phyloP scores from a whole-genome alignment of 1,284 basidiomycete species.

The Malassezia restricta region DNA sequence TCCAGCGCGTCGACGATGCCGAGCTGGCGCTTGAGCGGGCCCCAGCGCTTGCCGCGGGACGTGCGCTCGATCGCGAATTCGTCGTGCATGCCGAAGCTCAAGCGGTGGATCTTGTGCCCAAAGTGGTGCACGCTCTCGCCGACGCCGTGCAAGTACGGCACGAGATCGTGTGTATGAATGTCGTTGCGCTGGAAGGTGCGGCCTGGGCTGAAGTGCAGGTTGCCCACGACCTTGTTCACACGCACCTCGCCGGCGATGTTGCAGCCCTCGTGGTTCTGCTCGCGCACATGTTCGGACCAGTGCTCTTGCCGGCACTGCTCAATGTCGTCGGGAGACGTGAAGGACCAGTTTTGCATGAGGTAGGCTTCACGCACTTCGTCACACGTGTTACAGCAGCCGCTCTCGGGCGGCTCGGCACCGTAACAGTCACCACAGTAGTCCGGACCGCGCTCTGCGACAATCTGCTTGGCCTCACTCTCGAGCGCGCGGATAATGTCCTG shows the following conservation, averaged over 20 bases:
- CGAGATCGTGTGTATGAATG: slow-evolving; percentile 77
- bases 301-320: slow-evolving; percentile 83
- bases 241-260: slow-evolving; percentile 78
- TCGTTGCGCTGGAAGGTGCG: slow-evolving; percentile 79
- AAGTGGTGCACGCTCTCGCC: slow-evolving; percentile 56
- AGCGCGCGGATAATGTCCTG: slow-evolving; percentile 21
- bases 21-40: slow-evolving; percentile 55
- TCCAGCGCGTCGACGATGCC: slow-evolving; percentile 74
- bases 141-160: slow-evolving; percentile 63
- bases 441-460: slow-evolving; percentile 16
- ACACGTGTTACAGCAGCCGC: slow-evolving; percentile 81
- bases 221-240: slow-evolving; percentile 75
- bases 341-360: slow-evolving; percentile 85
- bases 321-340: slow-evolving; percentile 74
- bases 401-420: slow-evolving; percentile 66
- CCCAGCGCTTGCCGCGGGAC: slow-evolving; percentile 8
- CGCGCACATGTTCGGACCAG: slow-evolving; percentile 84
- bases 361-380: slow-evolving; percentile 89
- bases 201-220: slow-evolving; percentile 56
- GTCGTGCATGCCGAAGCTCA: slow-evolving; percentile 54
- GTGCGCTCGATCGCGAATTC: slow-evolving; percentile 19
- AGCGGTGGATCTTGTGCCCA: slow-evolving; percentile 71
- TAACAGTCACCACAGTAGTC: slow-evolving; percentile 71
- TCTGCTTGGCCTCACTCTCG: slow-evolving; percentile 33
- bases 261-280: slow-evolving; percentile 87